Conservation (phyloP, 2,329 filamentous ascomycete genomes). For the Colletotrichum cuscutae region DNA sequence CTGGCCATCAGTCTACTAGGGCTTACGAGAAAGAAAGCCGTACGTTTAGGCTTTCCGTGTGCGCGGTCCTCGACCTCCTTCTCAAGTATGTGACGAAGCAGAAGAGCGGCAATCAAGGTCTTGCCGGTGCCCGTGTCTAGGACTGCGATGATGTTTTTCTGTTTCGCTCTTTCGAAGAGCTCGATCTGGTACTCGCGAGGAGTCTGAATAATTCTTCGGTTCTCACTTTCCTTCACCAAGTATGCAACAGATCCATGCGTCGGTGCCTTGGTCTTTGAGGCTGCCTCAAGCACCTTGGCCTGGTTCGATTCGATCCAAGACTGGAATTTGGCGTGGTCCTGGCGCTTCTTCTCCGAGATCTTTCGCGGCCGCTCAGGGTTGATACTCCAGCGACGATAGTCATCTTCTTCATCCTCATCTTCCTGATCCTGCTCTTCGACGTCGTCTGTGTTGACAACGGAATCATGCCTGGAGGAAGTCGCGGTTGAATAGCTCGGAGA, state of each 20-base stretch:
- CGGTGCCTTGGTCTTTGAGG: constrained; percentile 39
- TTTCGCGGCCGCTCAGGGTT: constrained; percentile 47
- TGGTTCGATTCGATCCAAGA: constrained; percentile 51
- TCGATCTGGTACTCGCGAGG: constrained; percentile 93
- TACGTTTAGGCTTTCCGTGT: constrained; percentile 67
- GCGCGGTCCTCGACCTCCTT: constrained; percentile 79
- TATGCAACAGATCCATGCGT: constrained; percentile 45
- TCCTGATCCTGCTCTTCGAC: background rate
- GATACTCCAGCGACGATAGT: constrained; percentile 40
- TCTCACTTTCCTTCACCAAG: constrained; percentile 49
- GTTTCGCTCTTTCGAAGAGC: constrained; percentile 87
- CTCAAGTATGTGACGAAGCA: constrained; percentile 81
- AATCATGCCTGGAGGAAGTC: background rate
- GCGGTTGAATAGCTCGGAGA: too few species aligned
- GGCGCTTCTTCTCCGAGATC: constrained; percentile 58
- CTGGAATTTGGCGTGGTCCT: constrained; percentile 62
- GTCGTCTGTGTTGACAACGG: background rate
- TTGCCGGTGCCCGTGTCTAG: constrained; percentile 96
- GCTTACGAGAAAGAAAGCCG: constrained; percentile 84
- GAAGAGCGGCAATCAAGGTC: constrained; percentile 91
- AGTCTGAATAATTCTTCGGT: constrained; percentile 72
- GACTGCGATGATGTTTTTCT: constrained; percentile 89
- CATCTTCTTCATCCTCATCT: constrained; percentile 21
- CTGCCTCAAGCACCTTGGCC: constrained; percentile 45
- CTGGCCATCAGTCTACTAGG: constrained; percentile 21